Base-by-base conservation (phyloP, 2,329 filamentous ascomycete genomes). In the Alternaria sp. region DNA sequence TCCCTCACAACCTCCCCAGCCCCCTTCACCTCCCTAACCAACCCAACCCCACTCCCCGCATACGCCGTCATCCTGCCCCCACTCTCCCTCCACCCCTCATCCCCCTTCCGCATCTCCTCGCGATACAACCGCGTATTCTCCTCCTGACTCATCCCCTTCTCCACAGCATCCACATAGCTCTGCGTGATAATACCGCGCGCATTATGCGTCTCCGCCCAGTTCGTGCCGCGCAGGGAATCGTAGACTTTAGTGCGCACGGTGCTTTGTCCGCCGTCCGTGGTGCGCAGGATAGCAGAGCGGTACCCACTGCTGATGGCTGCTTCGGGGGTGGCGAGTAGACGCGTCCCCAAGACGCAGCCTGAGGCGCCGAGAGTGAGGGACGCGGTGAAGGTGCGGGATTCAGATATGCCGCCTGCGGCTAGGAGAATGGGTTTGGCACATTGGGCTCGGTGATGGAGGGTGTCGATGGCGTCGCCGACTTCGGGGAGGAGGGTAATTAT, bases 341-440 rank as follows among this genome's bases (percentile, higher is more conserved):
- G 83, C 1, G 90, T 91, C 0, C 90, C 90, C 81, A 92, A 83
- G 0, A 83, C 86, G 0, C 85, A 82, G 0, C 87, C 89, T 0
- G 69, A 60, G 4, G 82, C 82, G 3, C 87, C 88, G 10, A 90
- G 77, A 1, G 83, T 80, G 63, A 90, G 64, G 2, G 85, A 85
- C 2, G 87, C 87, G 2, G 86, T 85, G 1, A 85, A 85, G 0
- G 86, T 85, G 40, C 86, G 81, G 1, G 84, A 84, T 60, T 89
- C 85, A 6, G 82, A 82, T 57, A 91, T 87, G 0, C 89, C 89
- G 3, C 89, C 89, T 4, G 88, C 86, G 5, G 87, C 88, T 4
- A 89, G 71, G 0, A 90, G 44, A 0, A 73, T 45, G 0, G 81
- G 81, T 15, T 21, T 40, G n/a, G 8, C 7, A n/a, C 15, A 7